A percentile compares a stretch with the other conserved stretches of the same genome.
Evolutionary conservation across 352 stramenopile genomes (phyloP).

Genomic region (Aphanomyces astaci): DNA sequence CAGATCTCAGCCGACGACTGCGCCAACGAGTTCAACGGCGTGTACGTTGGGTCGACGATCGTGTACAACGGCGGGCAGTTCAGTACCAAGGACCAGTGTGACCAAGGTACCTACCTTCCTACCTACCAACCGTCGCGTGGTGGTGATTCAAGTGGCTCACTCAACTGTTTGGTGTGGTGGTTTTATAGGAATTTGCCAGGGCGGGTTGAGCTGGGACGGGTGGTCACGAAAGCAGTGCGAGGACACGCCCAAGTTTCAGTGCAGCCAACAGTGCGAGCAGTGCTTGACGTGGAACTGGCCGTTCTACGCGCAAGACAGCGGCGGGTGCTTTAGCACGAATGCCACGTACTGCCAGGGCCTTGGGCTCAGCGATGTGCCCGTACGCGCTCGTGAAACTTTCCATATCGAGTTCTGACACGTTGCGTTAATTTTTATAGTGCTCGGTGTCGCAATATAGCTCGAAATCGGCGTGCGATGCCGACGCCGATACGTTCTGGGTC

Average conservation of each 20-base stretch:
- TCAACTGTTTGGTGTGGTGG: not conserved
- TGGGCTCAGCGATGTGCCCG: not conserved
- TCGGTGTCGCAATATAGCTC: not conserved
- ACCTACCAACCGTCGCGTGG: no score
- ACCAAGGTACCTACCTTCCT: not conserved
- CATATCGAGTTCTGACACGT: not conserved
- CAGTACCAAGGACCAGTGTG: slow-evolving; percentile 1
- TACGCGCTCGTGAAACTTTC: not conserved
- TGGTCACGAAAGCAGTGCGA: not conserved
- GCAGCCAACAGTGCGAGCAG: not conserved
- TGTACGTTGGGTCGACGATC: not conserved
- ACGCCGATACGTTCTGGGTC: not conserved
- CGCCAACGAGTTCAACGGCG: not conserved
- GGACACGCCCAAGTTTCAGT: not conserved
- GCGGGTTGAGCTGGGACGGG: not conserved
- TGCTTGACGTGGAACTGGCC: slow-evolving; percentile 6
- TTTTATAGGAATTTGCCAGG: slow-evolving; percentile 2
- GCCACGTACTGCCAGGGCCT: not conserved
- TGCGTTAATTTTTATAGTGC: not conserved
- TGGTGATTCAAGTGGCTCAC: no score
- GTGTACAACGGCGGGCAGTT: slow-evolving; percentile 1
- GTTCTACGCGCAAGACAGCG: slow-evolving; percentile 1
- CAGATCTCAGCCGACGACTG: not conserved
- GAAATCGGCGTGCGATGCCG: not conserved
- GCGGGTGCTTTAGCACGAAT: slow-evolving; percentile 7